Base-by-base conservation (phyloP, 2,329 filamentous ascomycete species). In the Fusarium heterosporum region DNA sequence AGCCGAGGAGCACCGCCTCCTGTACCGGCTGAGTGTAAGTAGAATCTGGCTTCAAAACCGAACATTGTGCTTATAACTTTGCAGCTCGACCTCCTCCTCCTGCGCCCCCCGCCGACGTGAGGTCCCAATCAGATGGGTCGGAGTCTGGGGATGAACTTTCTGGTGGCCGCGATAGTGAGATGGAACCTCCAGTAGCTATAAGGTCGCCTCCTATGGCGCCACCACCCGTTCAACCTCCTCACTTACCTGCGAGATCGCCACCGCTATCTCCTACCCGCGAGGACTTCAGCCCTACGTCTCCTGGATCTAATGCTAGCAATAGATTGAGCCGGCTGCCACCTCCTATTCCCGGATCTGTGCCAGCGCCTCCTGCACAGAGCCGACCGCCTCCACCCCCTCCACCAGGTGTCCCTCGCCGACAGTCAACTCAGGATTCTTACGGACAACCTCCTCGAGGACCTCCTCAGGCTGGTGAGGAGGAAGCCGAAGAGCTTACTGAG, bases 71-170 rank as follows among this genome's bases (percentile, higher is more conserved):
- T 72, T 6, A 73, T 48, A 10, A 13, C 8, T 19, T 13, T 19
- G 6, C 71, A 93, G 90, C 87, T 71, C 90, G 90, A 47, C 87
- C 90, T 43, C 81, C 84, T 3, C 87, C 86, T 47, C 81, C 82
- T 32, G 82, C 82, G 39, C 82, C 85, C 49, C 80, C 85, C 38
- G 80, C 84, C 34, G 81, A 82, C 41, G 75, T 86, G 16, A 82
- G 85, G 46, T 92, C 92, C 39, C 89, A 89, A 43, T 93, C 89
- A 58, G 85, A 90, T 62, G 93, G 93, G 29, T 96, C 93, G 2
- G 92, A 91, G 75, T 96, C 94, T 41, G 94, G 96, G 71, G 94
- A 97, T 76, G 95, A 97, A 77, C 81, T 93, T 72, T 93, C 91
- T 11, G 78, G 78, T 73, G 74, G 84, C 72, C 76, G 78, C 68